These are phyloP conservation scores for Laburnicola sp. DNA, from an alignment of 2,329 filamentous ascomycete genomes.

Conservation along the genomic window DNA sequence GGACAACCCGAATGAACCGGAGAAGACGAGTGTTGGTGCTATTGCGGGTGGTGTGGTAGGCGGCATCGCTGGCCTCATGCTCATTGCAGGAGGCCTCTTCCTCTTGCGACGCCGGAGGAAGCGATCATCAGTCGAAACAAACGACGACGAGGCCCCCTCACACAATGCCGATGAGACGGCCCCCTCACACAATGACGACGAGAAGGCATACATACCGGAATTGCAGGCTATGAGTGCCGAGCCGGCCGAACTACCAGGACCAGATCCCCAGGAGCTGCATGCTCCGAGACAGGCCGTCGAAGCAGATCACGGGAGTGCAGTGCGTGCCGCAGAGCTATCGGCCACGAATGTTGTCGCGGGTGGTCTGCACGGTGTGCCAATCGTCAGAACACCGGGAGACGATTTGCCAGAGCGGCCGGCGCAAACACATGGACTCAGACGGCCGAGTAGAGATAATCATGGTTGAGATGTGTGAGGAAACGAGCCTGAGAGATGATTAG, in stretches of 20 bases:
- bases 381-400: constrained; percentile 24
- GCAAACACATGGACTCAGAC: constrained; percentile 11
- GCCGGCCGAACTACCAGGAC: constrained; percentile 21
- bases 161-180: too few species aligned
- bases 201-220: constrained; percentile 18
- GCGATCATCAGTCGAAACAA: constrained; percentile 15
- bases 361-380: constrained; percentile 20
- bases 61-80: constrained; percentile 17
- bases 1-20: neutral
- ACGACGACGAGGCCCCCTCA: constrained; percentile 6
- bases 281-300: constrained; percentile 21
- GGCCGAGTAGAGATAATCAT: neutral
- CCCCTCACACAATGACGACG: neutral
- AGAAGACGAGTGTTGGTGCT: constrained; percentile 13
- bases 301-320: constrained; percentile 17
- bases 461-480: too few species aligned
- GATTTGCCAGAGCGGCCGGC: constrained; percentile 20
- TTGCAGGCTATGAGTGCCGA: constrained; percentile 22
- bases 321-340: constrained; percentile 21
- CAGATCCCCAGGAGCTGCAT: constrained; percentile 14
- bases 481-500: too few species aligned
- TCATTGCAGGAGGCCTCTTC: constrained; percentile 18
- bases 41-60: constrained; percentile 26
- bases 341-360: constrained; percentile 20
- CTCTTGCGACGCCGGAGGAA: constrained; percentile 14